phyloP scores from a whole-genome alignment of 2,329 filamentous ascomycete genomes.

The Polychaeton citri region DNA sequence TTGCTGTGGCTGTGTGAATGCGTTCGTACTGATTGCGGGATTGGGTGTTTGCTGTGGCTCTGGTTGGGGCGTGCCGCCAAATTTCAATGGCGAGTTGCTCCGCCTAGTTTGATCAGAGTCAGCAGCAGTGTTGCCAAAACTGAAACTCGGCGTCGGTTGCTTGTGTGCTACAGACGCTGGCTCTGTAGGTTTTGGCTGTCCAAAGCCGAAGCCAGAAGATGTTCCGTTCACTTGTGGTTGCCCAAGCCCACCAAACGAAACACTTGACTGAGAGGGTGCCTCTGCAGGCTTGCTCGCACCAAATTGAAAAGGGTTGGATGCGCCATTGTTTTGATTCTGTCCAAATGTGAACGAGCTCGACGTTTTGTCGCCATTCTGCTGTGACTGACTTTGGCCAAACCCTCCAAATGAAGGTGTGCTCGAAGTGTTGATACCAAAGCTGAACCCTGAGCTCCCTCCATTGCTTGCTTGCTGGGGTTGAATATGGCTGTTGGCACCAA shows the following conservation, averaged over 20 bases:
- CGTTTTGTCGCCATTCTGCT: conserved; percentile 2
- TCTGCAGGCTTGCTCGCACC: background rate
- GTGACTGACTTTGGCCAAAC: conserved; percentile 2
- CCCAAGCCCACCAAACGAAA: conserved; percentile 3
- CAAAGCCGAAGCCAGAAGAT: background rate
- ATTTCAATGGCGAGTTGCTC: background rate
- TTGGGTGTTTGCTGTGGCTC: background rate
- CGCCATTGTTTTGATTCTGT: background rate
- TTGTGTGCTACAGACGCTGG: background rate
- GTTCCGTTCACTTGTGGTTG: conserved; percentile 1
- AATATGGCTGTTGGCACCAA: conserved; percentile 5
- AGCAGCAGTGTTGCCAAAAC: background rate
- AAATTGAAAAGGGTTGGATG: background rate
- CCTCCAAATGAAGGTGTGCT: conserved; percentile 3
- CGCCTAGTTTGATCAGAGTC: background rate
- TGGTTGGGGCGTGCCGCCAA: background rate
- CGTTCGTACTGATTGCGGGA: conserved; percentile 1
- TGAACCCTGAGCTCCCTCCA: background rate
- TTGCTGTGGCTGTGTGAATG: conserved; percentile 1
- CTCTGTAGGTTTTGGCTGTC: background rate
- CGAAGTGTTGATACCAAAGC: conserved; percentile 4
- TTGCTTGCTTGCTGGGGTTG: no score
- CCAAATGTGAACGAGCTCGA: conserved; percentile 1
- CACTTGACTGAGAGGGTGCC: background rate
- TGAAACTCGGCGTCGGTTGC: background rate